Evolutionary conservation across 2,329 filamentous ascomycete genomes (phyloP).

Genomic region (Alternaria sp.): DNA sequence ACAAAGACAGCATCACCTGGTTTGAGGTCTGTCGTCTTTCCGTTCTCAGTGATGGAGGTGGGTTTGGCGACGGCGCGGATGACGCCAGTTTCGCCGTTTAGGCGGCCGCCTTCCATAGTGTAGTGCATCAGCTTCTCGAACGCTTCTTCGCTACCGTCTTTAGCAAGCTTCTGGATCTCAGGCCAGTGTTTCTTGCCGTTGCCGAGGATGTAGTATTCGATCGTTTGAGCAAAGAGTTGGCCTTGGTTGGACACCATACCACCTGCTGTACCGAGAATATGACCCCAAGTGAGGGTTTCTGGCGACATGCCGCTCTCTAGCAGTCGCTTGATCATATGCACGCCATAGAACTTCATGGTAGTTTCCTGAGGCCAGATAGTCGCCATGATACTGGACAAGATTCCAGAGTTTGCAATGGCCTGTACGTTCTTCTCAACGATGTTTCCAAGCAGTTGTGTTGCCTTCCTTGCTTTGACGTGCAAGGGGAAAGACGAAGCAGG

Average conservation of each 20-base stretch:
- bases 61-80: constrained; percentile 45
- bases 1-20: constrained; percentile 51
- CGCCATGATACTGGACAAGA: constrained; percentile 52
- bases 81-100: constrained; percentile 54
- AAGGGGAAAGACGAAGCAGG: constrained; percentile 60
- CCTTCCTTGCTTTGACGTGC: constrained; percentile 55
- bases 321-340: constrained; percentile 62
- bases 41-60: constrained; percentile 43
- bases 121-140: constrained; percentile 60
- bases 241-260: constrained; percentile 63
- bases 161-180: constrained; percentile 56
- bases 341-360: constrained; percentile 59
- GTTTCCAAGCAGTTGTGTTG: constrained; percentile 58
- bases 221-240: constrained; percentile 62
- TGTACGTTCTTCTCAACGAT: constrained; percentile 58
- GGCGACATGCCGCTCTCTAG: constrained; percentile 55
- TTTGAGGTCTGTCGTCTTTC: constrained; percentile 40
- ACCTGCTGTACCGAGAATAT: constrained; percentile 64
- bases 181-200: constrained; percentile 56
- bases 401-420: constrained; percentile 51
- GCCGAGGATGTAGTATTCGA: constrained; percentile 63
- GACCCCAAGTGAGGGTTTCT: constrained; percentile 61
- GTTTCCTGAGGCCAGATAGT: constrained; percentile 49
- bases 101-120: constrained; percentile 53
- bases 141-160: constrained; percentile 50